Evolutionary conservation across 2,329 filamentous ascomycete genomes (phyloP).

Genomic region (Orbilia oligospora): DNA sequence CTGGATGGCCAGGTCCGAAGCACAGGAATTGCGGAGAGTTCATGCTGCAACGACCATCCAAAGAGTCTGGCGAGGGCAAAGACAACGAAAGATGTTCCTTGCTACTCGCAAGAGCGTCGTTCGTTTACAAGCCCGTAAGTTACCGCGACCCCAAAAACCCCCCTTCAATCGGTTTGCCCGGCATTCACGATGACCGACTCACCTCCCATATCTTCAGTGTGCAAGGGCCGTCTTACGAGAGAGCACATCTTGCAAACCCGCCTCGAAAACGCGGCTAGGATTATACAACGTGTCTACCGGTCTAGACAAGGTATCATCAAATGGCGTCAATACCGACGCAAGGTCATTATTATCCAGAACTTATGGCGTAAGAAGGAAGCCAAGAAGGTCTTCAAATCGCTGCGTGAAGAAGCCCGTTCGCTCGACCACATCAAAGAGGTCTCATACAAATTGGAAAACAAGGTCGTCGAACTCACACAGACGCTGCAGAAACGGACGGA

Average conservation of each 20-base stretch:
- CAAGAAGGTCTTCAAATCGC: constrained; percentile 85
- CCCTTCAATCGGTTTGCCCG: constrained; percentile 61
- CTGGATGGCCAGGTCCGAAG: constrained; percentile 81
- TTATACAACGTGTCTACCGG: constrained; percentile 93
- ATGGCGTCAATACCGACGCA: constrained; percentile 91
- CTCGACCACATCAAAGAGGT: constrained; percentile 84
- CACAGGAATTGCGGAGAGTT: constrained; percentile 83
- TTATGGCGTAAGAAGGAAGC: constrained; percentile 90
- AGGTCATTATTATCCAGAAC: constrained; percentile 90
- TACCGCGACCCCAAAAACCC: constrained; percentile 51
- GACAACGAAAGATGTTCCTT: constrained; percentile 85
- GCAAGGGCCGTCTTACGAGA: constrained; percentile 89
- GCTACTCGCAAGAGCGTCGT: constrained; percentile 86
- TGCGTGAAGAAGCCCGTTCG: constrained; percentile 96
- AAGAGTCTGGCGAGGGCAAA: constrained; percentile 92
- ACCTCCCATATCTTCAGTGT: constrained; percentile 66
- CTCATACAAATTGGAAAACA: constrained; percentile 99
- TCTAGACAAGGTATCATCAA: constrained; percentile 68
- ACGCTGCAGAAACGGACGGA: constrained; percentile 90
- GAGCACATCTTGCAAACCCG: constrained; percentile 94
- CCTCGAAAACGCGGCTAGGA: constrained; percentile 88
- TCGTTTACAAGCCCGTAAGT: constrained; percentile 79
- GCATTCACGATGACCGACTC: constrained; percentile 61
- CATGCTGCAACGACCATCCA: constrained; percentile 95
- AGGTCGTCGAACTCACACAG: constrained; percentile 98